Percentiles rank a stretch among this genome's conserved stretches.
These are phyloP conservation scores for Solanum bukasovii DNA, from an alignment of 257 asterid genomes.

Conservation along the genomic window DNA sequence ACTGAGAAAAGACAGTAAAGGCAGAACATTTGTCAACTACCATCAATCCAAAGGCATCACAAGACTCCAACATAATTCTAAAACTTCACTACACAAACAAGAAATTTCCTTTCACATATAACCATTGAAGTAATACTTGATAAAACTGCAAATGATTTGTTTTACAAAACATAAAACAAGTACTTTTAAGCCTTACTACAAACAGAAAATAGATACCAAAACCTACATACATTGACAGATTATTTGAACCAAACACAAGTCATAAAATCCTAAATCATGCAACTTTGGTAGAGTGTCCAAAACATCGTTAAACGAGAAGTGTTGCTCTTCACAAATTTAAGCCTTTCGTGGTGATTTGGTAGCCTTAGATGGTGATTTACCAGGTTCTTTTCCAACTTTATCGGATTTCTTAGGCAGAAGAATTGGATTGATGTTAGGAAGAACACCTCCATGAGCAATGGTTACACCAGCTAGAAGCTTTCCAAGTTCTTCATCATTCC, in stretches of 20 bases:
- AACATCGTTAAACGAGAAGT: too few relatives aligned
- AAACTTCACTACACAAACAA: not conserved
- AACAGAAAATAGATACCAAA: not conserved
- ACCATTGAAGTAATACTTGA: not conserved
- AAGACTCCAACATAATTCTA: too few relatives aligned
- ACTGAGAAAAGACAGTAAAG: not conserved
- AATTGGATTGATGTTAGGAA: conserved; percentile 62
- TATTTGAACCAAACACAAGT: not conserved
- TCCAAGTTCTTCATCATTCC: conserved; percentile 71
- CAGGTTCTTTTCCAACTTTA: conserved; percentile 25
- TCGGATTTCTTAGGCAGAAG: conserved; percentile 56
- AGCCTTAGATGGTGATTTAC: conserved; percentile 42
- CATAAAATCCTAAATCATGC: not conserved
- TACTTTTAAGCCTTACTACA: not conserved
- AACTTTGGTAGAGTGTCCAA: not conserved
- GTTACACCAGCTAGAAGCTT: conserved; percentile 64
- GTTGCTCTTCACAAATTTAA: not conserved
- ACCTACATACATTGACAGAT: not conserved
- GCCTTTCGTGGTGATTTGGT: conserved; percentile 53
- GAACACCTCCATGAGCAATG: conserved; percentile 67
- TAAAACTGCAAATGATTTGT: not conserved
- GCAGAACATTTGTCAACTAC: too few relatives aligned
- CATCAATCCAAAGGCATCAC: too few relatives aligned
- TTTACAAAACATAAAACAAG: not conserved
- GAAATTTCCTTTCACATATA: not conserved